Percentiles rank a stretch among this genome's conserved stretches.
Evolutionary conservation across 2,329 filamentous ascomycete species (phyloP).

Genomic region (Neoarthrinium moseri): DNA sequence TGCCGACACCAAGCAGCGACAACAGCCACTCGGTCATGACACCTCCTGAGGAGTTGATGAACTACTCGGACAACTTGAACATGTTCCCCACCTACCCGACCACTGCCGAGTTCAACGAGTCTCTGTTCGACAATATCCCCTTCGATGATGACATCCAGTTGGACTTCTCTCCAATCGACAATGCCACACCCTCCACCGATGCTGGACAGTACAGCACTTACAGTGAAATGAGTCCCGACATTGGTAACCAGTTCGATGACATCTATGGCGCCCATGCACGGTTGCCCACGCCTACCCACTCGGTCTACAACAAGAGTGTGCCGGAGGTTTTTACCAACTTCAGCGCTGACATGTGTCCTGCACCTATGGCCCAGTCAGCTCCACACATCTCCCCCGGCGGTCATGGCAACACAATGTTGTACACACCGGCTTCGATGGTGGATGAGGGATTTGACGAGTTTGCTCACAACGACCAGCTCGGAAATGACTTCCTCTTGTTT

Average conservation of each 20-base stretch:
- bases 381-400: slow-evolving; percentile 68
- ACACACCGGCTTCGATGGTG: slow-evolving; percentile 62
- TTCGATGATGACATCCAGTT: slow-evolving; percentile 39
- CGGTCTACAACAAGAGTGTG: slow-evolving; percentile 44
- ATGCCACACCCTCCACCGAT: slow-evolving; percentile 48
- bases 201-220: slow-evolving; percentile 55
- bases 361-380: slow-evolving; percentile 33
- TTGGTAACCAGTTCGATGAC: slow-evolving; percentile 60
- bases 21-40: slow-evolving; percentile 55
- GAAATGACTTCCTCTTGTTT: slow-evolving; percentile 65
- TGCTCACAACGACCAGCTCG: slow-evolving; percentile 36
- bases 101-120: slow-evolving; percentile 44
- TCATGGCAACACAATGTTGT: slow-evolving; percentile 67
- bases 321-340: slow-evolving; percentile 40
- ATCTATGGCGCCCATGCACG: slow-evolving; percentile 60
- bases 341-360: slow-evolving; percentile 36
- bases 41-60: slow-evolving; percentile 49
- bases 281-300: slow-evolving; percentile 48
- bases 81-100: slow-evolving; percentile 48
- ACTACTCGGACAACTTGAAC: slow-evolving; percentile 35
- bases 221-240: slow-evolving; percentile 58
- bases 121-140: slow-evolving; percentile 34
- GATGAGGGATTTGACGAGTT: slow-evolving; percentile 67
- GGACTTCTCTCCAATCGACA: slow-evolving; percentile 46
- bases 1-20: slow-evolving; percentile 62